phyloP scores from a whole-genome alignment of 2,329 filamentous ascomycete genomes.

The Fusarium keratoplasticum region DNA sequence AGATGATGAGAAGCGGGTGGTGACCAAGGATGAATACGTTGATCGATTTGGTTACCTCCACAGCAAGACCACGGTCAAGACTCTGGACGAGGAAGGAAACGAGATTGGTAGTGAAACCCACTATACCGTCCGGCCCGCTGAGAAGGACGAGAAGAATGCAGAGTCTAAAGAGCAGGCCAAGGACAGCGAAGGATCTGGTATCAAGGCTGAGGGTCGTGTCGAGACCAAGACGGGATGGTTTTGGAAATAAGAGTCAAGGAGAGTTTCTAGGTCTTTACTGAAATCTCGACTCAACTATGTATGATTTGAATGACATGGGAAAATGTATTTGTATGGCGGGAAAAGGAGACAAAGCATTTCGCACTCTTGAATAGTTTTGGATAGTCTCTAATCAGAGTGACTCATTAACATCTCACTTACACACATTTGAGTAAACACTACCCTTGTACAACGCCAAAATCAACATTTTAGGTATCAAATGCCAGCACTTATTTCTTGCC shows the following conservation, averaged over 20 bases:
- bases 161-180: slow-evolving; percentile 28
- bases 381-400: neutral
- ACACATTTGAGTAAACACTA: neutral
- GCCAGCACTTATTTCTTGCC: slow-evolving; percentile 44
- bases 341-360: neutral
- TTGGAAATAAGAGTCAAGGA: slow-evolving; percentile 49
- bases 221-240: slow-evolving; percentile 53
- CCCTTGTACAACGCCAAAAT: slow-evolving; percentile 7
- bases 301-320: slow-evolving; percentile 17
- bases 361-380: neutral
- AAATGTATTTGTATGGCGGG: neutral
- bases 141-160: slow-evolving; percentile 29
- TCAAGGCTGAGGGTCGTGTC: slow-evolving; percentile 26
- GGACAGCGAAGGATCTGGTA: slow-evolving; percentile 12
- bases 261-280: neutral
- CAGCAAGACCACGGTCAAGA: slow-evolving; percentile 54
- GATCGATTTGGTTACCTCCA: slow-evolving; percentile 58
- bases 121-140: slow-evolving; percentile 47
- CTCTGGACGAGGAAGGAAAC: slow-evolving; percentile 55
- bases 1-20: slow-evolving; percentile 46
- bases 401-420: neutral
- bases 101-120: slow-evolving; percentile 54
- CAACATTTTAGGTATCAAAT: slow-evolving; percentile 36
- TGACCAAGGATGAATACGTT: slow-evolving; percentile 55
- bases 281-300: slow-evolving; percentile 26